Base-by-base conservation (phyloP, 345 rosid species). In the Populus ilicifolia region DNA sequence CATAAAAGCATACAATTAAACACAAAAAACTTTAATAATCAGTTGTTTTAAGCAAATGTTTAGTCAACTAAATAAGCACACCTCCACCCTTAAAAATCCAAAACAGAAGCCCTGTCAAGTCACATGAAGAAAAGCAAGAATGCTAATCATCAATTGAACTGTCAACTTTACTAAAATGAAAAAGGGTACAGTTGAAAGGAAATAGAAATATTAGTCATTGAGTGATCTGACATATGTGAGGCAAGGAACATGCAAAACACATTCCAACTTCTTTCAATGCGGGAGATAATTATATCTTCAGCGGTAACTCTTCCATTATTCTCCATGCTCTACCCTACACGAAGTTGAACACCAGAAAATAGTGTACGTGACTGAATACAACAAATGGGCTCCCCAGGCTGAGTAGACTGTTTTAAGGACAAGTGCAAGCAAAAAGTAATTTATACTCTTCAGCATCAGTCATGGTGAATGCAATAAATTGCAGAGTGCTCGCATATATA, bases 1-100 rank as follows among this genome's bases (percentile, higher is more conserved):
- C 76, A 80, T 52, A 82, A 79, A 68, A 39, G 77, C 17, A 74
- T 48, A 38, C 21, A 75, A 76, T 77, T 41, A 46, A 75, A 71
- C 12, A 30, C 52, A 30, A 78, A 68, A n/a, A 50, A 56, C 54
- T 36, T 38, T 9, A 16, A 36, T 71, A 33, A 39, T 44, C 52
- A 65, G 23, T n/a, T 30, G 21, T 39, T 59, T 21, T 1, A 43
- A 56, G 11, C 18, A 35, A 44, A 35, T 48, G 48, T 75, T 54
- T 18, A 23, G 29, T 59, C 25, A 59, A 9, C 25, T 59, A 10
- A 59, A 23, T 10, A 59, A 59, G 64, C 29, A 59, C 64, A 59
- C 64, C 64, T 23, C 64, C 29, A 59, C 64, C 27, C 64, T 25
- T 59, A 9, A 1, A 11, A 69, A 62, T 48, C 27, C 18, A 21